Evolutionary conservation across 208 protist species (phyloP).

Genomic region (Crithidia fasciculata): DNA sequence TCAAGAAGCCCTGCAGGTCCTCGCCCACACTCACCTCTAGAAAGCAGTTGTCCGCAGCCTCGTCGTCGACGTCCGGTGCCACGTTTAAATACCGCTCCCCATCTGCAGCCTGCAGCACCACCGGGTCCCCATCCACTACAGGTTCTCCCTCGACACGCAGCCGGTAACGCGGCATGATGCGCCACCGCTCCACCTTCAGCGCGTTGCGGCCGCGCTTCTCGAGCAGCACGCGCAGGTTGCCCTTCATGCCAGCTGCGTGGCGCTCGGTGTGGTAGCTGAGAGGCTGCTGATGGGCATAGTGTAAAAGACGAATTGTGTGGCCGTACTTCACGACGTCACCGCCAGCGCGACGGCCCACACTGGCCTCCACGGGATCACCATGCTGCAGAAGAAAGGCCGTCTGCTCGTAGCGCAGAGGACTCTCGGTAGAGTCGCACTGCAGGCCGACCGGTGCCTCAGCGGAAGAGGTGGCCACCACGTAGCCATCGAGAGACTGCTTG

Average conservation of each 20-base stretch:
- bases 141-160: constrained; percentile 69
- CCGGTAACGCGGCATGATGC: constrained; percentile 69
- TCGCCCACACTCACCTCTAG: constrained; percentile 50
- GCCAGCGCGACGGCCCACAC: constrained; percentile 7
- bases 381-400: constrained; percentile 44
- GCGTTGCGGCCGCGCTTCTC: constrained; percentile 27
- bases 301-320: constrained; percentile 52
- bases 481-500: constrained; percentile 46
- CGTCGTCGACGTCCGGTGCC: constrained; percentile 29
- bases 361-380: constrained; percentile 42
- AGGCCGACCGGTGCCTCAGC: constrained; percentile 48
- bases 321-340: constrained; percentile 64
- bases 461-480: constrained; percentile 51
- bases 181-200: constrained; percentile 45
- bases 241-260: constrained; percentile 51
- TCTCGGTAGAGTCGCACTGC: constrained; percentile 31
- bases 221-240: constrained; percentile 54
- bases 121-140: constrained; percentile 53
- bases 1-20: constrained; percentile 49
- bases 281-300: constrained; percentile 51
- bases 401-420: constrained; percentile 51
- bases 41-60: constrained; percentile 31
- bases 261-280: constrained; percentile 48
- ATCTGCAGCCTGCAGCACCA: constrained; percentile 52
- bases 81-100: constrained; percentile 48